Evolutionary conservation across 345 rosid genomes (phyloP).

Genomic region (Pistacia vera): DNA sequence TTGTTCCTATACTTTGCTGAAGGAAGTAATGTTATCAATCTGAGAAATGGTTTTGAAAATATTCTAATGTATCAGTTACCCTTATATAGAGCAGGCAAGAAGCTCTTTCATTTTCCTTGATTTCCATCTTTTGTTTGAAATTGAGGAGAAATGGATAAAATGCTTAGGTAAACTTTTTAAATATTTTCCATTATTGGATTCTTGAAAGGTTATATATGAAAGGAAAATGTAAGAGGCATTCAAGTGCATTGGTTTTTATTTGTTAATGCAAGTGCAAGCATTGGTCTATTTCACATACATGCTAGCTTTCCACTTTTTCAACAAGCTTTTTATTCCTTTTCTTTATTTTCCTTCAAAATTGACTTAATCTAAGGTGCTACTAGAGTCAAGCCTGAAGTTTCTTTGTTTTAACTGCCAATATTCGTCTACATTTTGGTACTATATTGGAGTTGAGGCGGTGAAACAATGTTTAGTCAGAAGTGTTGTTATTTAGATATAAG

Average conservation of each 20-base stretch:
- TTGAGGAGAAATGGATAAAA: not conserved
- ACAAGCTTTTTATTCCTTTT: not conserved
- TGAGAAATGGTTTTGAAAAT: not conserved
- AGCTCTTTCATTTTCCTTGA: not conserved
- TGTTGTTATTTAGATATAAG: no score
- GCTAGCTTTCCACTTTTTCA: not conserved
- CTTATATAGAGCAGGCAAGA: not conserved
- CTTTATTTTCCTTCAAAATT: not conserved
- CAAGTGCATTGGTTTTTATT: not conserved
- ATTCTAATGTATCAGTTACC: not conserved
- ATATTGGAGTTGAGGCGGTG: no score
- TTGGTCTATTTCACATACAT: not conserved
- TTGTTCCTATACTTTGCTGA: no score
- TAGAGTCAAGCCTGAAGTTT: not conserved
- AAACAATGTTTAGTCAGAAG: no score
- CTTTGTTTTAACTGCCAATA: not conserved
- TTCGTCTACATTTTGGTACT: no score
- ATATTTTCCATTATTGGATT: not conserved
- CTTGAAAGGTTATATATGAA: not conserved
- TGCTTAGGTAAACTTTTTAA: not conserved
- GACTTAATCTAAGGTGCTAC: not conserved
- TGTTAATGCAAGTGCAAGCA: not conserved
- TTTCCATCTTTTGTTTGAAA: not conserved
- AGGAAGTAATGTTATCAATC: not conserved
- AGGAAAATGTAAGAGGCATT: not conserved